phyloP scores from a whole-genome alignment of 768 basidiomycete species.

The Clitopilus passeckerianus region DNA sequence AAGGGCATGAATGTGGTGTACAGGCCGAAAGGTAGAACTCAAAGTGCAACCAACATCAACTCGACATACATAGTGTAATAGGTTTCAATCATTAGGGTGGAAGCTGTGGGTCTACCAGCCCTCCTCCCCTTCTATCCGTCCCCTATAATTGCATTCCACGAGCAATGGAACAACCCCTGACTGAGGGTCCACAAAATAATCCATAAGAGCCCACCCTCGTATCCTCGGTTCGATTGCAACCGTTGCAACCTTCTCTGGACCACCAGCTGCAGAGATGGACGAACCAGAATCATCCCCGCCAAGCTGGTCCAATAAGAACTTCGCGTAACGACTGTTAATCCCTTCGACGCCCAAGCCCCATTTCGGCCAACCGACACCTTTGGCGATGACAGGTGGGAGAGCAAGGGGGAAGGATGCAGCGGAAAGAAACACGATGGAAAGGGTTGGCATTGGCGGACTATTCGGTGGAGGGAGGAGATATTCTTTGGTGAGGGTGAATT shows the following conservation, averaged over 20 bases:
- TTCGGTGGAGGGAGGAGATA: constrained; percentile 41
- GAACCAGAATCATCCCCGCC: constrained; percentile 12
- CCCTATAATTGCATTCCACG: constrained; percentile 75
- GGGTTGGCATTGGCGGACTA: constrained; percentile 31
- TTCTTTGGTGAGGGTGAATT: constrained; percentile 51
- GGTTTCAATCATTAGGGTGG: too few species aligned
- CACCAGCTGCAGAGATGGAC: background rate
- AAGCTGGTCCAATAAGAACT: constrained; percentile 64
- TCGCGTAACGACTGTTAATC: constrained; percentile 70
- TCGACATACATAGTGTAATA: too few species aligned
- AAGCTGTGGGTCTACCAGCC: constrained; percentile 14
- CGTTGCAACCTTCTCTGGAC: constrained; percentile 9
- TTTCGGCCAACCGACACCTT: constrained; percentile 80
- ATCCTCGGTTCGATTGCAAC: constrained; percentile 37
- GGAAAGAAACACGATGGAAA: constrained; percentile 79
- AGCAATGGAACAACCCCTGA: constrained; percentile 56
- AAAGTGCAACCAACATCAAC: too few species aligned
- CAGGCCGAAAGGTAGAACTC: background rate
- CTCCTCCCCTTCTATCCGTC: constrained; percentile 19
- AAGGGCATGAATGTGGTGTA: background rate
- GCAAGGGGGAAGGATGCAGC: constrained; percentile 80
- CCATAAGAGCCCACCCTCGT: constrained; percentile 73
- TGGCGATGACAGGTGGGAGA: constrained; percentile 69
- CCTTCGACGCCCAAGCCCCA: constrained; percentile 81
- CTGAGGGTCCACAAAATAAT: constrained; percentile 64